These are phyloP conservation scores for Nicotiana attenuata DNA, from an alignment of 257 asterid genomes.

Conservation along the genomic window DNA sequence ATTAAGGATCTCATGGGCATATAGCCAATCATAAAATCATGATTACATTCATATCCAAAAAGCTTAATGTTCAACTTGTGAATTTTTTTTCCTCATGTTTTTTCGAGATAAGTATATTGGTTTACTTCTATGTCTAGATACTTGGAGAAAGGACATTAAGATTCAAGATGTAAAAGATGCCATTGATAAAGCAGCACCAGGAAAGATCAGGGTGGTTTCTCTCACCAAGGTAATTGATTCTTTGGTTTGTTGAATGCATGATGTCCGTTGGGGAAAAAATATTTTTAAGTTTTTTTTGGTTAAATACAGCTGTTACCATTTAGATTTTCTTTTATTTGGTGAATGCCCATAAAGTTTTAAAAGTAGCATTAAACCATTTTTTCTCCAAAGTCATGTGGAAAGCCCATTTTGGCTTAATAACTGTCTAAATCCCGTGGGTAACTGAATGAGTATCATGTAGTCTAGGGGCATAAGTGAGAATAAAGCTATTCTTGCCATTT, in stretches of 20 bases:
- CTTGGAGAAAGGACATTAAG: constrained; percentile 84
- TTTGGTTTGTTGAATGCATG: background rate
- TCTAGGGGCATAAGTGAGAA: background rate
- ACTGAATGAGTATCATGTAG: background rate
- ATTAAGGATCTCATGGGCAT: background rate
- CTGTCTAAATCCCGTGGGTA: background rate
- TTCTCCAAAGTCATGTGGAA: background rate
- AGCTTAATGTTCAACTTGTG: background rate
- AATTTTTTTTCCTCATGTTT: background rate
- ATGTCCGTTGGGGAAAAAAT: background rate
- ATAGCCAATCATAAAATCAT: background rate
- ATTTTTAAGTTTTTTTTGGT: background rate
- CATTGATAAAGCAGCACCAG: constrained; percentile 60
- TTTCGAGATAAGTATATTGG: background rate
- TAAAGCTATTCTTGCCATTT: background rate
- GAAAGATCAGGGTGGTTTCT: constrained; percentile 56
- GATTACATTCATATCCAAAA: background rate
- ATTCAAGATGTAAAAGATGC: constrained; percentile 57
- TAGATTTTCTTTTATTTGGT: background rate
- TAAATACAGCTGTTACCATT: background rate
- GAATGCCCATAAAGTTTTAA: background rate
- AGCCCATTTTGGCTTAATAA: background rate
- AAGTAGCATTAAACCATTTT: background rate
- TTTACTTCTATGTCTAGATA: constrained; percentile 41
- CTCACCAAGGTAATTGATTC: constrained; percentile 67